Base-by-base conservation (phyloP, 495 filamentous ascomycete genomes). In the Rusavskia elegans region DNA sequence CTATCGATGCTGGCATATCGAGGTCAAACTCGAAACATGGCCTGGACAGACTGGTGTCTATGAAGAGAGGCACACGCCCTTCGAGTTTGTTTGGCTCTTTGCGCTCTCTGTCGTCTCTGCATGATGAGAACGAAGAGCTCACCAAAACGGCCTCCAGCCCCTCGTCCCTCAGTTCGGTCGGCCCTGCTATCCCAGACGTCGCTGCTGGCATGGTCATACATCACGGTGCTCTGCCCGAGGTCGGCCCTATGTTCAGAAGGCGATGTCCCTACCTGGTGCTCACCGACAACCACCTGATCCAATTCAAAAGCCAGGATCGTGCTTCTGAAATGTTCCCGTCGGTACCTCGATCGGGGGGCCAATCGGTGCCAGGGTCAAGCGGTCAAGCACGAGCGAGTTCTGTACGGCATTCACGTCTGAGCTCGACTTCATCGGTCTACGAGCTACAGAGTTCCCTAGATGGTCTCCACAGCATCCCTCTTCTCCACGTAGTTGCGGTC, bases 251-350 rank as follows among this genome's bases (percentile, higher is more conserved):
- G 66, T 80, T 95, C 64, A 77, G 86, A 63, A 84, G 86, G 63
- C 89, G 85, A 68, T 85, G 79, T 59, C 87, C 93, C 55, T 96
- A 87, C 57, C 69, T 96, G 30, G 92, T 95, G n/a, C 73, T 96
- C 36, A 96, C 89, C 10, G 81, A 89, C 45, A 79, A 79, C 23
- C 83, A 94, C 64, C 63, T 98, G 38, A 63, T 95, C 53, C 81
- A 87, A 44, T 87, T 88, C 66, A 93, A 87, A 64, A 84, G 67
- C 57, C 78, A 84, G 53, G 73, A 71, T 57, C 81, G 82, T 59
- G 82, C 84, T 50, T 74, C 83, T 42, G 85, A 85, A 35, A 63
- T 71, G 45, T 85, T 83, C 54, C 70, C 73, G 16, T 72, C 66
- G 8, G 75, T 82, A 35, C 67, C 69, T 5, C 56, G 68, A 27